Base-by-base conservation (phyloP, 2,329 filamentous ascomycete genomes). In the Dactylonectria estremocensis region DNA sequence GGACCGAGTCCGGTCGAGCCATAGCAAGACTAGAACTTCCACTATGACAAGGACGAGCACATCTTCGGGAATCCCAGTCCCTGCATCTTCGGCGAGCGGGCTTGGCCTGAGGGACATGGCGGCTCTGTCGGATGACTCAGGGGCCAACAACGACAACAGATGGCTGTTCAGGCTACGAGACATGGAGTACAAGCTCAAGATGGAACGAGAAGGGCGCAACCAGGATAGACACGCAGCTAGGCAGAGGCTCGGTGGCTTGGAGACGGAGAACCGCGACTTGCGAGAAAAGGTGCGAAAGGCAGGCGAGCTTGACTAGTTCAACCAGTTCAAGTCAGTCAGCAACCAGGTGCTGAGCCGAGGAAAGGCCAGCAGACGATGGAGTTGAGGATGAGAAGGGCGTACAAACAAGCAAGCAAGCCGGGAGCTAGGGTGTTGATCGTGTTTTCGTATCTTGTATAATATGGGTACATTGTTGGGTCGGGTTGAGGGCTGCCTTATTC, bases 131-230 rank as follows among this genome's bases (percentile, higher is more conserved):
- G 73, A 77, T 5, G 72, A 75, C 5, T 64, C 66, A 64, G 69
- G 74, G 57, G 64, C 67, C 24, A 70, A 71, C 43, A 82, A 83
- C 45, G 92, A 95, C 73, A 91, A 93, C 71, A 90, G 92, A 72
- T 97, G 94, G 94, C 90, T 97, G 71, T 89, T 97, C 70, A 86
- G 96, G 7, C 85, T 98, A 37, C 90, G 94, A 64, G 95, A 98
- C 78, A 84, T 98, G 73, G 96, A 99, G 84, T 88, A 92, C 72
- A 90, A 97, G 74, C 85, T 99, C 18, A 97, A 97, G 80, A 91
- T 93, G 52, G 96, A 99, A 83, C 86, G 96, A 14, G 96, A 98
- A 80, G 95, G 91, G 1, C 85, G 96, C 50, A 85, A 97, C 60
- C 85, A 97, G 65, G 96, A 99, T 81, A 90, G 96, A 3, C 92